phyloP scores from a whole-genome alignment of 1,284 basidiomycete genomes.

The Leccinum pachyderme region DNA sequence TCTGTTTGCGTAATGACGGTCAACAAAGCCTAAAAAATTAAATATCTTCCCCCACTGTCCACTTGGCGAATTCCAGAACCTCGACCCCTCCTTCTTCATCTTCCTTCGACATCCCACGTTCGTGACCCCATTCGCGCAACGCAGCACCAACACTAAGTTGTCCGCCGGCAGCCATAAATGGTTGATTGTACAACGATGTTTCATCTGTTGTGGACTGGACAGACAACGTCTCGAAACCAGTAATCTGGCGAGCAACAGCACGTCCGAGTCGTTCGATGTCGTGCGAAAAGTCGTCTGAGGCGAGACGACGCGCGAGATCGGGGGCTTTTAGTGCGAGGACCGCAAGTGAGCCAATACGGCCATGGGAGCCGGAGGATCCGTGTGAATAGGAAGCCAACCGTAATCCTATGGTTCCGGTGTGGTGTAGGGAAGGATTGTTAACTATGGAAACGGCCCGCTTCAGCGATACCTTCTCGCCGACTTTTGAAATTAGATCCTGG shows the following conservation, averaged over 20 bases:
- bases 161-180: conserved; percentile 73
- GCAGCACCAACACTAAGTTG: conserved; percentile 60
- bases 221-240: conserved; percentile 77
- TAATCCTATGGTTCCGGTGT: conserved; percentile 43
- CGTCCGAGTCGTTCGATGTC: conserved; percentile 72
- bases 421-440: conserved; percentile 50
- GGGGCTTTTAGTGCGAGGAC: conserved; percentile 58
- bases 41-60: conserved; percentile 57
- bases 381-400: conserved; percentile 83
- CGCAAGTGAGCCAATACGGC: conserved; percentile 71
- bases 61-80: conserved; percentile 64
- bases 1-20: background rate
- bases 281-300: conserved; percentile 43
- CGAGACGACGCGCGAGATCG: conserved; percentile 43
- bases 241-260: conserved; percentile 80
- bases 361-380: conserved; percentile 55
- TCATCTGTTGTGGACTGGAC: conserved; percentile 52
- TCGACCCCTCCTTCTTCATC: conserved; percentile 47
- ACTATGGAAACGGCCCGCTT: conserved; percentile 72
- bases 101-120: conserved; percentile 47
- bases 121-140: conserved; percentile 64
- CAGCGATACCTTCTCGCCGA: conserved; percentile 88
- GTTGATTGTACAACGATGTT: conserved; percentile 75
- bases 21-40: conserved; percentile 3
- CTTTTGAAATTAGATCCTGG: conserved; percentile 76